phyloP scores from a whole-genome alignment of 2,329 filamentous ascomycete species.

The Torrubiellomyces zombiae region DNA sequence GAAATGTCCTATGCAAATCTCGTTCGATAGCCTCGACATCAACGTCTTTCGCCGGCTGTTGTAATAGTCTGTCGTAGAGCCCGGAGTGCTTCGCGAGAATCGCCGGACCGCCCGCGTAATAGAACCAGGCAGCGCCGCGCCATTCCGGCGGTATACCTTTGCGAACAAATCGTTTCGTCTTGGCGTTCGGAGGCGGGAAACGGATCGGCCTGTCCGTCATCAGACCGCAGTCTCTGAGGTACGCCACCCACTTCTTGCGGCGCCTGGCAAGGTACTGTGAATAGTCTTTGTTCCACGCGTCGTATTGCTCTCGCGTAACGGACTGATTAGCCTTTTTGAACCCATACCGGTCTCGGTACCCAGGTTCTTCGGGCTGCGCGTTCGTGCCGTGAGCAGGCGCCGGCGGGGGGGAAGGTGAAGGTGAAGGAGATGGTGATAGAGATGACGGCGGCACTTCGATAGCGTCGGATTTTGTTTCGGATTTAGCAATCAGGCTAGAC shows the following conservation, averaged over 20 bases:
- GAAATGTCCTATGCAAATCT: constrained; percentile 85
- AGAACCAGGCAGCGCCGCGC: constrained; percentile 94
- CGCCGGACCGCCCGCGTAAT: constrained; percentile 75
- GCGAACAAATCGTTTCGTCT: constrained; percentile 76
- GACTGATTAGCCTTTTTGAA: constrained; percentile 81
- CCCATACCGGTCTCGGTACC: constrained; percentile 63
- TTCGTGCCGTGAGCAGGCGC: no score
- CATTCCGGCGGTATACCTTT: constrained; percentile 91
- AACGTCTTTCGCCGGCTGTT: constrained; percentile 46
- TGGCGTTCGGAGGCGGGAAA: constrained; percentile 67
- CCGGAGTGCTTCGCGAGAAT: constrained; percentile 61
- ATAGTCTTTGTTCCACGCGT: constrained; percentile 65
- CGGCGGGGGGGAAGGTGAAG: constrained; percentile 11
- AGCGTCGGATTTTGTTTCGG: constrained; percentile 2
- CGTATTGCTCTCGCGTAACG: constrained; percentile 60
- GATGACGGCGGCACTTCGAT: constrained; percentile 4
- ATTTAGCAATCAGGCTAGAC: constrained; percentile 8
- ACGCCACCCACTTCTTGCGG: constrained; percentile 63
- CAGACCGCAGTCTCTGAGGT: constrained; percentile 62
- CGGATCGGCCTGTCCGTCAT: constrained; percentile 53
- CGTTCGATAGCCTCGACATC: constrained; percentile 86
- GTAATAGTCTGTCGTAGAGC: constrained; percentile 56
- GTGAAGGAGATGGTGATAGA: constrained; percentile 5
- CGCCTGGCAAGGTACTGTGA: constrained; percentile 57
- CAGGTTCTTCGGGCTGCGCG: constrained; percentile 29